Conservation (phyloP, 2,329 filamentous ascomycete species). For the Xylariaceae sp. region DNA sequence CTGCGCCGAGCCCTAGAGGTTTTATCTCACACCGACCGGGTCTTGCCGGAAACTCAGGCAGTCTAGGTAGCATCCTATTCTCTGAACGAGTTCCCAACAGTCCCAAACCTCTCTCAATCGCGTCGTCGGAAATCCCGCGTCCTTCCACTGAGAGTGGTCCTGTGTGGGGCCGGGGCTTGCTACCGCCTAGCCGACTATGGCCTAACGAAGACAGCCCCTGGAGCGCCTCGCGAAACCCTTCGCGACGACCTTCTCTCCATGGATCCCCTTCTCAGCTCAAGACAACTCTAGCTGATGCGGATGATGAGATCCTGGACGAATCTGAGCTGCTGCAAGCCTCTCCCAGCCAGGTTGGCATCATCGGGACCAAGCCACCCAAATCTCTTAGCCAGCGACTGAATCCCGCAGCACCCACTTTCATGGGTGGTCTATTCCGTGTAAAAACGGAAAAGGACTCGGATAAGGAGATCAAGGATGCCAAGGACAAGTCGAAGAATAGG, state of each 20-base stretch:
- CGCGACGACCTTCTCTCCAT: slow-evolving; percentile 74
- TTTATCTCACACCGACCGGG: slow-evolving; percentile 25
- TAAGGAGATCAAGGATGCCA: slow-evolving; percentile 34
- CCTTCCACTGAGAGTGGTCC: slow-evolving; percentile 75
- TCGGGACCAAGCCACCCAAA: slow-evolving; percentile 68
- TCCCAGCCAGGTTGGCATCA: slow-evolving; percentile 60
- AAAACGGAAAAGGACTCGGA: slow-evolving; percentile 33
- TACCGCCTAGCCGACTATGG: slow-evolving; percentile 56
- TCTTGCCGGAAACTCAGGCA: slow-evolving; percentile 40
- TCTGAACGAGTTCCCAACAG: slow-evolving; percentile 53
- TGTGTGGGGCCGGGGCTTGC: slow-evolving; percentile 60
- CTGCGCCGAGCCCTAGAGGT: slow-evolving; percentile 27
- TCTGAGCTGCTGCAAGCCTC: slow-evolving; percentile 49
- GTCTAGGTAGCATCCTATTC: slow-evolving; percentile 41
- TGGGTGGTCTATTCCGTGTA: slow-evolving; percentile 58
- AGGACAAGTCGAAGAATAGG: slow-evolving; percentile 36
- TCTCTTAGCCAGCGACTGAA: slow-evolving; percentile 64
- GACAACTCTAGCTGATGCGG: slow-evolving; percentile 57
- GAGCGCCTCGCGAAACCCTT: slow-evolving; percentile 58
- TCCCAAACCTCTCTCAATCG: slow-evolving; percentile 64
- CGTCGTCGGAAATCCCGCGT: slow-evolving; percentile 65
- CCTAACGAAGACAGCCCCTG: slow-evolving; percentile 52
- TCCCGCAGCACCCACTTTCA: slow-evolving; percentile 84
- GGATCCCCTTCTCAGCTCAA: slow-evolving; percentile 62
- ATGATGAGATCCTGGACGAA: slow-evolving; percentile 60